Base-by-base conservation (phyloP, 192 early-diverging fungal species). In the Funneliformis geosporum region DNA sequence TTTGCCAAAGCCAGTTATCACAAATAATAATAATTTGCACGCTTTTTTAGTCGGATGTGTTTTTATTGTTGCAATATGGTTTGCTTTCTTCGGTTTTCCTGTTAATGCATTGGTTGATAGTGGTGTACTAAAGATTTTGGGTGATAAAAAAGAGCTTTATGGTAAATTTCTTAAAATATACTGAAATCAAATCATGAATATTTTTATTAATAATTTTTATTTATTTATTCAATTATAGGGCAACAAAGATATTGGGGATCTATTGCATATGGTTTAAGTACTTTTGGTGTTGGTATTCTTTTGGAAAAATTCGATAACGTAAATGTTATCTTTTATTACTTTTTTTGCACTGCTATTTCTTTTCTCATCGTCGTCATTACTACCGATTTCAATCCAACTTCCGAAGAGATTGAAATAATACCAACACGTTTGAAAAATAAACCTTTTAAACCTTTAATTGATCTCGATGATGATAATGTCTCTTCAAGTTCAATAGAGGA, bases 81-180 rank as follows among this genome's bases (percentile, higher is more conserved):
- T 86, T 75, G 86, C 86, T 14, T 86, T 86, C 47, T 86, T 86
- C 73, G 86, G 86, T 9, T 79, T 86, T 2, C 86, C 86, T 2
- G 86, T 86, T 8, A 78, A 78, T 27, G 84, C 86, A 11, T 77
- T 86, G 18, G 84, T 86, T 28, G 86, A 86, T 79, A 84, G 86
- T 25, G 86, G 86, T 16, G 86, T 86, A 1, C 28, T 86, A 9
- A 86, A 85, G 27, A 86, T 86, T 64, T 44, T 86, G 16, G 86
- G 82, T 0, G 79, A 81, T 33, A 84, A 83, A 38, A 86, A 83
- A 71, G 82, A 86, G 27, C 83, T 82, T 33, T 86, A 86, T 76
- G 86, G 86, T 71, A 81, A 72, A 75, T 46, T 11, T 14, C 5
- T 44, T 28, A 16, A 42, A 43, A 44, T 18, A 68, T 12, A 14